Conservation (phyloP, 1,139 yeast genomes). For the Keqinozyma sinolaborantium region DNA sequence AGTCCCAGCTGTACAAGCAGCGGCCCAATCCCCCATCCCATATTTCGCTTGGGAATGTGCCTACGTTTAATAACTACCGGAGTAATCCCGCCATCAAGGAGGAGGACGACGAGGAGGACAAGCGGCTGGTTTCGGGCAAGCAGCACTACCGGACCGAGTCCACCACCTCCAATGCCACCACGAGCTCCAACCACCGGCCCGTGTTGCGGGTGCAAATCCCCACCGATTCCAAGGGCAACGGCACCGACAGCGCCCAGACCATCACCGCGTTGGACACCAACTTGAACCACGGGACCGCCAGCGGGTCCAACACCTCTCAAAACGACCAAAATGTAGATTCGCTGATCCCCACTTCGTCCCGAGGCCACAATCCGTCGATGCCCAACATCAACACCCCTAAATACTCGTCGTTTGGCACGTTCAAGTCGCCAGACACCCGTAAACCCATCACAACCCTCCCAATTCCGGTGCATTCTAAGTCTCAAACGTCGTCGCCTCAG, state of each 20-base stretch:
- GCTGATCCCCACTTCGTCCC: not conserved
- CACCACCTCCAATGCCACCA: constrained; percentile 1
- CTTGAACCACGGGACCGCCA: constrained; percentile 3
- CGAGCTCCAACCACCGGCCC: constrained; percentile 27
- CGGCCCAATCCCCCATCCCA: constrained; percentile 22
- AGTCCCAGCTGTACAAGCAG: constrained; percentile 2
- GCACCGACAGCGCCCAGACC: constrained; percentile 15
- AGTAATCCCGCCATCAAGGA: constrained; percentile 12
- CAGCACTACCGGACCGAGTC: constrained; percentile 7
- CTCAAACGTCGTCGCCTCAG: constrained; percentile 43
- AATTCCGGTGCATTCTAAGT: constrained; percentile 35
- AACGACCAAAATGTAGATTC: no score
- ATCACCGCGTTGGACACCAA: constrained; percentile 14
- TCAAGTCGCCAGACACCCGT: constrained; percentile 34
- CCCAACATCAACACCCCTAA: constrained; percentile 20
- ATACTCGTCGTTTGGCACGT: constrained; percentile 25
- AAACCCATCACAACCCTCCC: constrained; percentile 36
- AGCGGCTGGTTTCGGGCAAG: no score
- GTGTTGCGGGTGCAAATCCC: constrained; percentile 52
- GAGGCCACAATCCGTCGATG: no score
- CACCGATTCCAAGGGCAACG: constrained; percentile 27
- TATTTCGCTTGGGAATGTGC: constrained; percentile 25
- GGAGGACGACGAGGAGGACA: constrained; percentile 10
- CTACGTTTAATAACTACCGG: constrained; percentile 20
- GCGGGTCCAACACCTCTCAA: constrained; percentile 1